Evolutionary conservation across 1,139 yeast genomes (phyloP), one percentile per base, ranked within the genome.

Genomic region (Scheffersomyces titani): DNA sequence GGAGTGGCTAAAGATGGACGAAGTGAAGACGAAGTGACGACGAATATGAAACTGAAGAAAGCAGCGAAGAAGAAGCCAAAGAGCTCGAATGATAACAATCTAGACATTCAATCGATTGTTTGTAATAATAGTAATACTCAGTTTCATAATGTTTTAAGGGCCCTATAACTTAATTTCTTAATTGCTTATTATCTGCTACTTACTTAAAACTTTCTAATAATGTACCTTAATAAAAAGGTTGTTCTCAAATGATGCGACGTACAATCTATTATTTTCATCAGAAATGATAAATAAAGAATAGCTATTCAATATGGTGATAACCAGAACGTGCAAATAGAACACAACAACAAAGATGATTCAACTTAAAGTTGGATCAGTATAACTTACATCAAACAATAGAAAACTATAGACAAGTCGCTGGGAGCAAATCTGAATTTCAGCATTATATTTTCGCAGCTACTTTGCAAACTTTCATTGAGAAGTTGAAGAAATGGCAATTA

Each of bases 1-100:
- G 87, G 84, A 52, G 86, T 81, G 49, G 80, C 82, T 20, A 83
- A 83, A 64, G 99, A 94, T 72, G 98, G 90, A 51, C 87, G 99
- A 77, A n/a, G n/a, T n/a, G n/a, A n/a, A n/a, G n/a, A n/a, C n/a
- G n/a, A n/a, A 89, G 97, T 69, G 99, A 94, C 59, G 90, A 86
- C 63, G 97, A 92, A 68, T 84, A 78, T 40, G 90, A 85, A 46
- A 84, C 77, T 7, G 83, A 77, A 57, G 79, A 75, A 49, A 47
- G 44, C 16, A 72, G 62, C 52, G 70, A 66, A 56, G 74, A 65
- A 24, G 74, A 69, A 54, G 61, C 65, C 57, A 71, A 69, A 60
- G 67, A 71, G 57, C 61, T 64, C 40, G 68, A 68, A 55, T 30
- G 2, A 30, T 16, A 30, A 30, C 40, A 30, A 30, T 11, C 40